phyloP scores from a whole-genome alignment of 331 rosid species.

The Erythrophleum ivorense region DNA sequence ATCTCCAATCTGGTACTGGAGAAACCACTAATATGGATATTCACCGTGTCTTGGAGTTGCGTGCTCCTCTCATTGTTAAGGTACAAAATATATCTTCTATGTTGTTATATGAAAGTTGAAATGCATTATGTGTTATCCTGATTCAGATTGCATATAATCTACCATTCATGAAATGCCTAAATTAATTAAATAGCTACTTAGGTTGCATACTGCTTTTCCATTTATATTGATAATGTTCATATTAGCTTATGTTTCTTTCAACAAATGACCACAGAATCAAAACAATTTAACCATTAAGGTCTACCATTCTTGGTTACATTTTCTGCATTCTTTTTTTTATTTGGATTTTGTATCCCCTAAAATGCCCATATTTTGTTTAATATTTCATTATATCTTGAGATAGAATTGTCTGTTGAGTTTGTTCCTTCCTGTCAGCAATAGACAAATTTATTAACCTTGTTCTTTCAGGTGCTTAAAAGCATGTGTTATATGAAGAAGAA shows the following conservation, averaged over 20 bases:
- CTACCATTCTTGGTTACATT: neutral
- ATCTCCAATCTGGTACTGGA: constrained; percentile 77
- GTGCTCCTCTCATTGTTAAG: constrained; percentile 91
- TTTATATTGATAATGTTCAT: constrained; percentile 13
- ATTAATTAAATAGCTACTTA: neutral
- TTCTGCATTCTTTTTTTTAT: neutral
- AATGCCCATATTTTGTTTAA: neutral
- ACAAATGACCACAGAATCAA: neutral
- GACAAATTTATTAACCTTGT: constrained; percentile 26
- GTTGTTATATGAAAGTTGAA: constrained; percentile 23
- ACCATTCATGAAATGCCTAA: neutral
- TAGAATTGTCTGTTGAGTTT: neutral
- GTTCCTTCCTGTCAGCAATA: constrained; percentile 12
- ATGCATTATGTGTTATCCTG: neutral
- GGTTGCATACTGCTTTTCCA: constrained; percentile 27
- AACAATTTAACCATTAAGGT: neutral
- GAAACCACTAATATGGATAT: constrained; percentile 80
- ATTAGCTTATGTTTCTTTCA: neutral
- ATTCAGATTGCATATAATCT: neutral
- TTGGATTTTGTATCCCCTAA: neutral
- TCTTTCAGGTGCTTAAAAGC: constrained; percentile 81
- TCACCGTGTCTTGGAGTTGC: constrained; percentile 85
- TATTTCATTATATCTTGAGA: neutral
- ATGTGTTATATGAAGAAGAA: constrained; percentile 87
- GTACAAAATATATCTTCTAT: constrained; percentile 46